Evolutionary conservation across 2,329 filamentous ascomycete genomes (phyloP).

Genomic region (Macrophomina phaseolina): DNA sequence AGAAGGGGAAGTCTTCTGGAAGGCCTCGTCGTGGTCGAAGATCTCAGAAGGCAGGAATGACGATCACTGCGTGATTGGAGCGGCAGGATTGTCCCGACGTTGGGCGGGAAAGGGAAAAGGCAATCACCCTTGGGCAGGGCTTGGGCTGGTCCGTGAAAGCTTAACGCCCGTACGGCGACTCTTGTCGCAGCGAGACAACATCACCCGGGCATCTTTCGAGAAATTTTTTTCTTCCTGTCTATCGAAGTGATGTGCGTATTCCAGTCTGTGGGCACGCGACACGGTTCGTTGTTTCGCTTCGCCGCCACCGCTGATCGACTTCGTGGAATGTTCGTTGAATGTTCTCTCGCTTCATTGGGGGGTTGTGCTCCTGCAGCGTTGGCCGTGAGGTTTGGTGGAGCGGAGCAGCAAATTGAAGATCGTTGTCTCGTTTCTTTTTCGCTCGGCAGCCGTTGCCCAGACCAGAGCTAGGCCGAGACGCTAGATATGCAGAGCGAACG

Average conservation of each 20-base stretch:
- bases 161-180: slow-evolving; percentile 10
- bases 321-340: slow-evolving; percentile 14
- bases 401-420: not conserved
- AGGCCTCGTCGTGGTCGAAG: slow-evolving; percentile 1
- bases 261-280: not conserved
- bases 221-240: not conserved
- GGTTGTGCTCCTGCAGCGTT: not conserved
- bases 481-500: not conserved
- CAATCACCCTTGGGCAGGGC: not conserved
- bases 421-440: slow-evolving; percentile 9
- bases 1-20: slow-evolving; percentile 19
- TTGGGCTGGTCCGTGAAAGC: slow-evolving; percentile 8
- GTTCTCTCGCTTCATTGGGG: slow-evolving; percentile 8
- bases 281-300: slow-evolving; percentile 5
- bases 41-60: not conserved
- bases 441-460: slow-evolving; percentile 21
- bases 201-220: not conserved
- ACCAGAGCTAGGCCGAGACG: slow-evolving; percentile 1
- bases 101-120: not conserved
- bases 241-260: not conserved
- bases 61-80: not conserved
- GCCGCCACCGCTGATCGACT: not conserved
- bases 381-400: not conserved
- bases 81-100: not conserved
- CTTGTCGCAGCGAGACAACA: not conserved